These are phyloP conservation scores for Ceratobasidium sp. DNA, from an alignment of 1,284 basidiomycete species.

Conservation along the genomic window DNA sequence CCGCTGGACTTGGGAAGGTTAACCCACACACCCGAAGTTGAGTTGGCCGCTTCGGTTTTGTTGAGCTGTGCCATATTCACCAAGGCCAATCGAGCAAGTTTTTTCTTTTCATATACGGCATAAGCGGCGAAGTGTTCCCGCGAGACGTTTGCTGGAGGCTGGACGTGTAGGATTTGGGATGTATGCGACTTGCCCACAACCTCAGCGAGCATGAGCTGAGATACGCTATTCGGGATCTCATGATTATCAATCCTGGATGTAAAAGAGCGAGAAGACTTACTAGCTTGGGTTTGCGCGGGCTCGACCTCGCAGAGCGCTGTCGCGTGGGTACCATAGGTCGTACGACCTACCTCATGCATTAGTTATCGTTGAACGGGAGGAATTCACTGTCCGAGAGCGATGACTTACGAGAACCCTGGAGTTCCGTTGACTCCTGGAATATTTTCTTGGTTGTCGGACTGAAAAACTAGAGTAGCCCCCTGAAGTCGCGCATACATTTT, in stretches of 20 bases:
- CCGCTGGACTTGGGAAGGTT: neutral
- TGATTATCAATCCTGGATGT: neutral
- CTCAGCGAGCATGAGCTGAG: conserved; percentile 48
- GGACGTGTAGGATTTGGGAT: conserved; percentile 21
- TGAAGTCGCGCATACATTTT: neutral
- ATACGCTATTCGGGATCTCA: conserved; percentile 4
- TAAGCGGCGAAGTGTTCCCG: conserved; percentile 43
- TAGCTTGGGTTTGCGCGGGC: conserved; percentile 32
- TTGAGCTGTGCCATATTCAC: conserved; percentile 43
- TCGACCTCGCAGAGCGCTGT: conserved; percentile 23
- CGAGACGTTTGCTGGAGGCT: conserved; percentile 21
- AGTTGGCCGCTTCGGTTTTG: conserved; percentile 1
- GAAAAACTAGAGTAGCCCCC: conserved; percentile 48
- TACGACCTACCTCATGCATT: neutral
- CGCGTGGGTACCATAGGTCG: conserved; percentile 33
- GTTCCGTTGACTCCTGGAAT: conserved; percentile 34
- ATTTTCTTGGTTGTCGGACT: conserved; percentile 47
- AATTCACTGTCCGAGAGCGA: neutral
- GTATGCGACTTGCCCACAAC: conserved; percentile 30
- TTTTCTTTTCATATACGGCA: conserved; percentile 43
- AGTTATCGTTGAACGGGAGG: conserved; percentile 1
- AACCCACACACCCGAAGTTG: conserved; percentile 19
- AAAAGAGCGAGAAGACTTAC: neutral
- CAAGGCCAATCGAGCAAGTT: conserved; percentile 41
- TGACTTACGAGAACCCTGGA: conserved; percentile 33